Conservation (phyloP, 192 early-diverging fungal species). For the Bifiguratus adelaidae region DNA sequence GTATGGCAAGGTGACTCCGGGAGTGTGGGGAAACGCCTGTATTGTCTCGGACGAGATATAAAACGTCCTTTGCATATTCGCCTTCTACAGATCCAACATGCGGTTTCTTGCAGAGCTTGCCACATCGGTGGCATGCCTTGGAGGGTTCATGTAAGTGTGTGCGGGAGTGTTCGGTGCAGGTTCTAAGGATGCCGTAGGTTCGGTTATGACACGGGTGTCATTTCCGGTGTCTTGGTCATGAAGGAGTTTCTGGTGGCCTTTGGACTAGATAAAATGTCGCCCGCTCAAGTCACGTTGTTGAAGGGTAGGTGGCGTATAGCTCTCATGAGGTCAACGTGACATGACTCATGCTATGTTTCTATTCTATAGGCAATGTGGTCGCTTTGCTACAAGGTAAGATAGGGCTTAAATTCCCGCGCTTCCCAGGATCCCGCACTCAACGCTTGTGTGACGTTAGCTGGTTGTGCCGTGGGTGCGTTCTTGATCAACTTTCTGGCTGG, state of each 20-base stretch:
- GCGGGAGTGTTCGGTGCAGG: background rate
- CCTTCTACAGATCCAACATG: too few relatives aligned
- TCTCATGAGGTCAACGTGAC: too few relatives aligned
- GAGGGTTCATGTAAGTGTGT: conserved; percentile 30
- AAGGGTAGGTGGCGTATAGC: too few relatives aligned
- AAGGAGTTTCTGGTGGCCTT: conserved; percentile 15
- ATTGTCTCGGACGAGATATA: too few relatives aligned
- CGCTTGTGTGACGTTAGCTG: conserved; percentile 15
- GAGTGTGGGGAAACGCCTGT: too few relatives aligned
- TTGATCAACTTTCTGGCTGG: conserved; percentile 24
- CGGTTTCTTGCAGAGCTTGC: conserved; percentile 15
- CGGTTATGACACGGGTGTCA: conserved; percentile 58
- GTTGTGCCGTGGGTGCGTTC: conserved; percentile 27
- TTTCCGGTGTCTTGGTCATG: conserved; percentile 57
- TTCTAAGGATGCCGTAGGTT: conserved; percentile 12
- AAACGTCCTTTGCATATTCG: too few relatives aligned
- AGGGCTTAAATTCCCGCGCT: too few relatives aligned
- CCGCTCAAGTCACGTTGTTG: background rate
- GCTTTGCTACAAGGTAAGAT: too few relatives aligned
- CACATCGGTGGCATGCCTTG: conserved; percentile 37
- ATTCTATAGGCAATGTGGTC: conserved; percentile 12
- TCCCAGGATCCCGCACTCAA: too few relatives aligned
- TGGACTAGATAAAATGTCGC: conserved; percentile 5
- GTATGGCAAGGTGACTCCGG: too few relatives aligned
- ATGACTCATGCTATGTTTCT: too few relatives aligned